phyloP scores from a whole-genome alignment of 1,284 basidiomycete genomes.

The Singerocomus inundabilis region DNA sequence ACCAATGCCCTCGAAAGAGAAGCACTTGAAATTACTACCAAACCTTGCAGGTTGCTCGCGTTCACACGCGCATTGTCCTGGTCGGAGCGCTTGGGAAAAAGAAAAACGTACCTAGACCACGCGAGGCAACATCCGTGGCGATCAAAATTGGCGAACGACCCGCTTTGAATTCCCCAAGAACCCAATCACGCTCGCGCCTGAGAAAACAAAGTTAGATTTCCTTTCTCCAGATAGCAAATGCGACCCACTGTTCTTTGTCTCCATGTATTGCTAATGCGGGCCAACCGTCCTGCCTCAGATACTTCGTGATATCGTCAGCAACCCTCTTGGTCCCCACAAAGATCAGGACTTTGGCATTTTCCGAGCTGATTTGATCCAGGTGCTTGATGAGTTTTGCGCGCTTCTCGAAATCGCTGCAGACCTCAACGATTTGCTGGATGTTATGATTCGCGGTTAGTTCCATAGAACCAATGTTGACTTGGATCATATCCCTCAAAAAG shows the following conservation, averaged over 20 bases:
- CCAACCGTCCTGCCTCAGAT: constrained; percentile 96
- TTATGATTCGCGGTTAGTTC: constrained; percentile 99
- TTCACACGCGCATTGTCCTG: constrained; percentile 27
- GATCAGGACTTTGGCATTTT: constrained; percentile 98
- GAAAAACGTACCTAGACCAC: constrained; percentile 95
- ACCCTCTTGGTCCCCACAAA: constrained; percentile 98
- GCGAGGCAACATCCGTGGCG: constrained; percentile 96
- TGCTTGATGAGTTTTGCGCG: constrained; percentile 95
- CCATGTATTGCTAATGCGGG: constrained; percentile 98
- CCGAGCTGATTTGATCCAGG: constrained; percentile 92
- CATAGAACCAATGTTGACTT: constrained; percentile 99
- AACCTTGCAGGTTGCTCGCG: constrained; percentile 32
- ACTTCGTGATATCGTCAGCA: constrained; percentile 98
- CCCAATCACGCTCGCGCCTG: constrained; percentile 99
- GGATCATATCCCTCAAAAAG: constrained; percentile 94
- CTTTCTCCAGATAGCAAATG: constrained; percentile 8
- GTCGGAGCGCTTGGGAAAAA: constrained; percentile 32
- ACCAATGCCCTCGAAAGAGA: constrained; percentile 22
- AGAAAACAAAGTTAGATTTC: constrained; percentile 21
- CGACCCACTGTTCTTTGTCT: constrained; percentile 90
- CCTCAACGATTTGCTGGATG: constrained; percentile 93
- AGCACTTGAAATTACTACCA: constrained; percentile 28
- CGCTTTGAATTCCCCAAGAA: constrained; percentile 96
- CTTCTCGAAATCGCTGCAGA: constrained; percentile 98
- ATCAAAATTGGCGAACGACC: constrained; percentile 97